A percentile compares a stretch with the other conserved stretches of the same genome.
phyloP scores from a whole-genome alignment of 2,329 filamentous ascomycete species.

The Aspergillus sp. region DNA sequence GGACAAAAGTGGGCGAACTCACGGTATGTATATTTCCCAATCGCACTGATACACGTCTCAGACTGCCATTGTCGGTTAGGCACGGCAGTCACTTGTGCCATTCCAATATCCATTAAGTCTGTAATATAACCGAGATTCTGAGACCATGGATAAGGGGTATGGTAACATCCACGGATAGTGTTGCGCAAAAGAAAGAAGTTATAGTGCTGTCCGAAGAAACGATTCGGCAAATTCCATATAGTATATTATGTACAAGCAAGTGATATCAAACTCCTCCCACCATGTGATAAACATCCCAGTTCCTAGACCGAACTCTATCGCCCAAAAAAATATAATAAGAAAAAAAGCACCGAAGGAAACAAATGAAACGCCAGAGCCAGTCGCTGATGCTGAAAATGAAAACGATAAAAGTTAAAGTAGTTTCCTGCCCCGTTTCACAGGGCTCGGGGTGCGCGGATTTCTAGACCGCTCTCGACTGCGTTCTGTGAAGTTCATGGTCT shows the following conservation, averaged over 20 bases:
- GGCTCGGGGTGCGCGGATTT: constrained; percentile 39
- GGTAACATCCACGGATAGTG: neutral
- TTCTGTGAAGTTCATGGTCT: constrained; percentile 30
- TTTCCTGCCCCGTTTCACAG: constrained; percentile 30
- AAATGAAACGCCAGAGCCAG: constrained; percentile 10
- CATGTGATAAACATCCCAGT: neutral
- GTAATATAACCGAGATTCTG: neutral
- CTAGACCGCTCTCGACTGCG: constrained; percentile 31
- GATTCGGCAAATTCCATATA: neutral
- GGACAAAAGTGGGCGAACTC: neutral
- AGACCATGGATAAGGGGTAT: neutral
- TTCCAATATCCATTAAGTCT: too few relatives aligned
- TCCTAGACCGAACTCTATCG: neutral
- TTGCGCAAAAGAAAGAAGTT: neutral
- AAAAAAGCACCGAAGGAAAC: neutral
- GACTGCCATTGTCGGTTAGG: neutral
- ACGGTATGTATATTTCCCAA: neutral
- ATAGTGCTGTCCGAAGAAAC: neutral
- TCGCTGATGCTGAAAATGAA: constrained; percentile 15
- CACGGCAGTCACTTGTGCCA: neutral
- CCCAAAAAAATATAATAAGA: neutral
- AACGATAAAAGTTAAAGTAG: constrained; percentile 13
- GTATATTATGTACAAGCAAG: constrained; percentile 1
- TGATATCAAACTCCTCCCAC: neutral
- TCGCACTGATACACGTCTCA: neutral